These are phyloP conservation scores for Blastobotrys illinoisensis DNA, from an alignment of 1,139 yeast genomes.

Conservation along the genomic window DNA sequence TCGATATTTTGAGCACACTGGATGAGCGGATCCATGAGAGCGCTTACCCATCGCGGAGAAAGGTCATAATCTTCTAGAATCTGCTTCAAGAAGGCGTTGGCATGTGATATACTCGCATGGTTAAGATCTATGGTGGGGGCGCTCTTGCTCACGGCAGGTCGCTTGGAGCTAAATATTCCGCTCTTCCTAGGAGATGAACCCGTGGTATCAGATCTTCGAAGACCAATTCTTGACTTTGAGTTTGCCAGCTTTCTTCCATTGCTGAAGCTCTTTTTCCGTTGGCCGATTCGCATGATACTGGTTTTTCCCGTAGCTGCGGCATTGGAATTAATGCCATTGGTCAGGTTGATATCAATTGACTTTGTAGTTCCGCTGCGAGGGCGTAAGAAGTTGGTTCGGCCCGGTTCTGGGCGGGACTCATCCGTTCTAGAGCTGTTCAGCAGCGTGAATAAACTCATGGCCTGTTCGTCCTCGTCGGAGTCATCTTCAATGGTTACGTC, in stretches of 20 bases:
- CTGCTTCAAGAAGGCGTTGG: slow-evolving; percentile 49
- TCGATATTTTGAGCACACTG: slow-evolving; percentile 45
- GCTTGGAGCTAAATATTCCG: neutral
- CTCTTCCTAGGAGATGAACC: slow-evolving; percentile 4
- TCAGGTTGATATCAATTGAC: slow-evolving; percentile 14
- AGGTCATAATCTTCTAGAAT: slow-evolving; percentile 52
- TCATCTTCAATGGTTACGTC: slow-evolving; percentile 8
- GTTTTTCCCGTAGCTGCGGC: slow-evolving; percentile 9
- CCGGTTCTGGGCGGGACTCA: neutral
- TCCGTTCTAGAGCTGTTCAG: slow-evolving; percentile 12
- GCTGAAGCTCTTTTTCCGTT: slow-evolving; percentile 23
- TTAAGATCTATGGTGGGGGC: slow-evolving; percentile 31
- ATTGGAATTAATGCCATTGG: neutral
- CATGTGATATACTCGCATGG: slow-evolving; percentile 39
- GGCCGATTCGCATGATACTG: slow-evolving; percentile 23
- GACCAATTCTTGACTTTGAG: slow-evolving; percentile 8
- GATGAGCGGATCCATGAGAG: slow-evolving; percentile 43
- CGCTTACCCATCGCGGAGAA: slow-evolving; percentile 45
- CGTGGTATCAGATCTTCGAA: slow-evolving; percentile 5
- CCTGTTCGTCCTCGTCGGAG: slow-evolving; percentile 22
- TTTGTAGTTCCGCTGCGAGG: slow-evolving; percentile 25
- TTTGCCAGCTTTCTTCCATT: slow-evolving; percentile 7
- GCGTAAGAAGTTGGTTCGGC: slow-evolving; percentile 16
- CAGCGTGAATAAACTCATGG: slow-evolving; percentile 24
- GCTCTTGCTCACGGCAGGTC: neutral